Conservation (phyloP, 106 monocot genomes). For the Iris macrosiphon region DNA sequence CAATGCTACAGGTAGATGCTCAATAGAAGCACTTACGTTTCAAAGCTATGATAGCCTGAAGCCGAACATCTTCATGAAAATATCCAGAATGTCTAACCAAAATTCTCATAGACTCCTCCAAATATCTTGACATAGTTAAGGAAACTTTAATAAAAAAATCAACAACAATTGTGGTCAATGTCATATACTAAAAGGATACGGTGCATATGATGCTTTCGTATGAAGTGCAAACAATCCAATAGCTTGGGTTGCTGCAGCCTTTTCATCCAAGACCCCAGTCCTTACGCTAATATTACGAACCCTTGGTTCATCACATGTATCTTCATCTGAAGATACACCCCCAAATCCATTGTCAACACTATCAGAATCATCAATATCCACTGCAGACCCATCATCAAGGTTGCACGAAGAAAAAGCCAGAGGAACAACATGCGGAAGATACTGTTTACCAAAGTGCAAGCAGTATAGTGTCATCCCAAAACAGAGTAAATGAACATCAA, state of each 20-base stretch:
- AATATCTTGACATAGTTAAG: constrained; percentile 50
- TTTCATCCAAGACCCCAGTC: constrained; percentile 96
- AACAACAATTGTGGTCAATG: constrained; percentile 18
- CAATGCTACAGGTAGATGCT: too few relatives aligned
- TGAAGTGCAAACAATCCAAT: constrained; percentile 93
- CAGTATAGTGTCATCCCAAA: too few relatives aligned
- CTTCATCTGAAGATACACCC: constrained; percentile 96
- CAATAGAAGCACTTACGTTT: constrained; percentile 68
- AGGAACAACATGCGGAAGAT: constrained; percentile 88
- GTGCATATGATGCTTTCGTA: constrained; percentile 65
- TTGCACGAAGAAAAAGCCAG: constrained; percentile 91
- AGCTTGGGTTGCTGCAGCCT: constrained; percentile 96
- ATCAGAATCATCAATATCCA: constrained; percentile 81
- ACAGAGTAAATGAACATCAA: constrained; percentile 98
- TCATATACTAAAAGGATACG: constrained; percentile 29
- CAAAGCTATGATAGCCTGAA: constrained; percentile 83
- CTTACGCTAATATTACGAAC: constrained; percentile 94
- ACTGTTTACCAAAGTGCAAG: too few relatives aligned
- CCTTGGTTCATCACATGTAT: constrained; percentile 68
- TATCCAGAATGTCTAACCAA: constrained; percentile 67
- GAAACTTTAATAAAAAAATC: constrained; percentile 10
- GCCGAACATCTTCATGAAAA: constrained; percentile 97
- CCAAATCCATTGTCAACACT: constrained; percentile 70
- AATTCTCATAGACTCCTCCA: constrained; percentile 88
- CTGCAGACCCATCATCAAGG: constrained; percentile 94